Conservation (phyloP, 164 flowering plant species). For the Taxillus chinensis region DNA sequence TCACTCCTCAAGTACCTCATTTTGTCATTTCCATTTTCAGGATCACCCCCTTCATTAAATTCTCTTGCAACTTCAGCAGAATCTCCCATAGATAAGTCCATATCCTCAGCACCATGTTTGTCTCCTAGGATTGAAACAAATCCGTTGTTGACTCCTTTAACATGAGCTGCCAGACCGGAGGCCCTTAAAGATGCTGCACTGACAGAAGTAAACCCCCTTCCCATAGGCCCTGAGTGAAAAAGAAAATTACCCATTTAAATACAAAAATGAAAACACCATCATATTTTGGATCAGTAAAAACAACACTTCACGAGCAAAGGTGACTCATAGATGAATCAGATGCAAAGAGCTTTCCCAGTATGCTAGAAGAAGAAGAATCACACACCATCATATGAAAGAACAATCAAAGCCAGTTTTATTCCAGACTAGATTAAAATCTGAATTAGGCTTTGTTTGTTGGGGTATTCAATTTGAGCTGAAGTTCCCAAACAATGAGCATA, state of each 20-base stretch:
- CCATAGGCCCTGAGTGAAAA: conserved; percentile 24
- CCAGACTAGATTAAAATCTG: background rate
- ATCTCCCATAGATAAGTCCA: conserved; percentile 7
- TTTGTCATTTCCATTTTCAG: conserved; percentile 6
- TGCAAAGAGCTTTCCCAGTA: background rate
- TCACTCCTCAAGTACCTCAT: conserved; percentile 11
- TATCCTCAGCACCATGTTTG: conserved; percentile 6
- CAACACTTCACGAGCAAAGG: background rate
- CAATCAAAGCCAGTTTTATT: background rate
- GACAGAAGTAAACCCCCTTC: conserved; percentile 34
- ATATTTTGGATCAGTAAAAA: background rate
- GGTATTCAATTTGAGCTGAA: background rate
- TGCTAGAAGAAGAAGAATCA: too few species aligned
- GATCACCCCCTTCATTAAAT: conserved; percentile 12
- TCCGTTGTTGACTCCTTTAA: conserved; percentile 7
- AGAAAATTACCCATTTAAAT: background rate
- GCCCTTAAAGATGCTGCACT: conserved; percentile 45
- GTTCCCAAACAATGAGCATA: background rate
- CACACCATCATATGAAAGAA: background rate
- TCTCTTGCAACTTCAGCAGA: conserved; percentile 6
- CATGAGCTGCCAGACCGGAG: conserved; percentile 43
- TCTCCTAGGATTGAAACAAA: conserved; percentile 11
- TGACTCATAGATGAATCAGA: background rate
- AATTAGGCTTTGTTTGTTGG: too few species aligned
- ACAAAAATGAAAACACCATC: too few species aligned